Conservation (phyloP, 169 alveolate genomes). For the Eimeria praecox region DNA sequence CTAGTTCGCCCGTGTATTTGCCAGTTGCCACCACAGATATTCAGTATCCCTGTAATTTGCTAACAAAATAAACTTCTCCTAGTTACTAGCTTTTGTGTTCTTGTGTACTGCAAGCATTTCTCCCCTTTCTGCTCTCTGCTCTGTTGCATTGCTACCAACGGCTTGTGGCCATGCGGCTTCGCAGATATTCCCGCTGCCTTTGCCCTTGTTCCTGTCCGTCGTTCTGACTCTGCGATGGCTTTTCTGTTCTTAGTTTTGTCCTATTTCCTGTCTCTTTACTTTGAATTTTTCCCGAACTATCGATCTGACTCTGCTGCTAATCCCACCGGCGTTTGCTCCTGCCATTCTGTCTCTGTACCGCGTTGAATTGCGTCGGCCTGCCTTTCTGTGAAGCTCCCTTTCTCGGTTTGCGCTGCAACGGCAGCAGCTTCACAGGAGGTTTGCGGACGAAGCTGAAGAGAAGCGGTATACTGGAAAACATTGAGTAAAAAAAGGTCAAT, state of each 20-base stretch:
- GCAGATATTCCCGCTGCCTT: background rate
- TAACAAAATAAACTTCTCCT: background rate
- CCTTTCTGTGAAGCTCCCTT: background rate
- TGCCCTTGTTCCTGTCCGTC: background rate
- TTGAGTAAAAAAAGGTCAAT: background rate
- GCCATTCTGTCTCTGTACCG: background rate
- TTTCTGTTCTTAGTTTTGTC: background rate
- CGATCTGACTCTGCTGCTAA: background rate
- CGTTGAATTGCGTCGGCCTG: background rate
- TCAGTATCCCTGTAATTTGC: background rate
- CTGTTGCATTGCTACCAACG: background rate
- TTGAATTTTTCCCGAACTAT: background rate
- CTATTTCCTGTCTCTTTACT: background rate
- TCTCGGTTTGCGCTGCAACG: background rate
- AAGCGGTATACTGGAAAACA: background rate
- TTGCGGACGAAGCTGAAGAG: background rate
- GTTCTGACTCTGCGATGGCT: background rate
- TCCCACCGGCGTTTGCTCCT: background rate
- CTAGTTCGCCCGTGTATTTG: background rate
- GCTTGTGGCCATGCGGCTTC: background rate
- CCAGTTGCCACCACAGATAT: background rate
- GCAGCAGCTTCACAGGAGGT: background rate
- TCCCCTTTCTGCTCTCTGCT: background rate
- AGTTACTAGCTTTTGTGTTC: background rate
- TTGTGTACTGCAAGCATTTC: too few species aligned